These are phyloP conservation scores for Talaromyces piceae DNA, from an alignment of 2,329 filamentous ascomycete genomes.

Conservation along the genomic window DNA sequence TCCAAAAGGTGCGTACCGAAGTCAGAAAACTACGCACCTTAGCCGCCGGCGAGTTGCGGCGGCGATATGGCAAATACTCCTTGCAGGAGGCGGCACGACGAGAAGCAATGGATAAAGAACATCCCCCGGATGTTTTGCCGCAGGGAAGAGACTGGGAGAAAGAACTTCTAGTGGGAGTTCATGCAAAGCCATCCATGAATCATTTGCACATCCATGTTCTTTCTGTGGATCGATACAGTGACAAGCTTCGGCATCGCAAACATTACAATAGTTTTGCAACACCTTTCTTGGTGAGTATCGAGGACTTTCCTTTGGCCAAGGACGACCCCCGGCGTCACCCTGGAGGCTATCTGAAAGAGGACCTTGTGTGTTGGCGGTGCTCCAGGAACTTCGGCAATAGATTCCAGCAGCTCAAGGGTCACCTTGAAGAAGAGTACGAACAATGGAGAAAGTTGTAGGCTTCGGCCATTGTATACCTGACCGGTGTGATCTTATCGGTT, in stretches of 20 bases:
- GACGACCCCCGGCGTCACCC: constrained; percentile 59
- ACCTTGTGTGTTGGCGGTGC: constrained; percentile 82
- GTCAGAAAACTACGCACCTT: constrained; percentile 54
- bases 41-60: constrained; percentile 67
- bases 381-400: constrained; percentile 63
- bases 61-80: constrained; percentile 59
- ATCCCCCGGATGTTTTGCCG: constrained; percentile 49
- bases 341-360: constrained; percentile 53
- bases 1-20: constrained; percentile 56
- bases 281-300: constrained; percentile 69
- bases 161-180: constrained; percentile 71
- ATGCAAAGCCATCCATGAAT: constrained; percentile 84
- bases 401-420: constrained; percentile 66
- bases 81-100: constrained; percentile 56
- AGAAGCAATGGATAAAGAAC: constrained; percentile 55
- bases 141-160: constrained; percentile 67
- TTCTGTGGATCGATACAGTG: constrained; percentile 68
- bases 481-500: neutral
- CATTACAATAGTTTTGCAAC: constrained; percentile 93
- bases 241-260: constrained; percentile 66
- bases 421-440: constrained; percentile 68
- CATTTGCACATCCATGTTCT: constrained; percentile 88
- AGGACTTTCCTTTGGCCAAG: constrained; percentile 66
- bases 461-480: neutral
- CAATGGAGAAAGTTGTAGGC: constrained; percentile 53